A percentile compares a stretch with the other conserved stretches of the same genome.
Conservation (phyloP, 441 rosid species). For the Euphorbia corollata region DNA sequence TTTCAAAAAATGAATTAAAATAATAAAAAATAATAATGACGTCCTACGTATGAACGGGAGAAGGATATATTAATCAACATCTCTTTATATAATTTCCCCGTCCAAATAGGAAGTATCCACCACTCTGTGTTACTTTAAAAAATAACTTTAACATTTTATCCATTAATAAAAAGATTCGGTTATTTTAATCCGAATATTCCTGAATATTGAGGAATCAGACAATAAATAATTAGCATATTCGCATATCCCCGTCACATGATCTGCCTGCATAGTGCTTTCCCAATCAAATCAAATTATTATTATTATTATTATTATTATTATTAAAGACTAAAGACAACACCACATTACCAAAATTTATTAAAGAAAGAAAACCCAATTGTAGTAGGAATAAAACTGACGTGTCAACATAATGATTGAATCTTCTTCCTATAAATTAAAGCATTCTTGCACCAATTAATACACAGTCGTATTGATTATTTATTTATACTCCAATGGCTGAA, state of each 20-base stretch:
- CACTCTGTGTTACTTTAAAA: too few species aligned
- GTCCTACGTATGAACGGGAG: too few species aligned
- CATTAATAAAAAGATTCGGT: too few species aligned
- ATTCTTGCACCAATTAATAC: not conserved
- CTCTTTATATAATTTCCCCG: too few species aligned
- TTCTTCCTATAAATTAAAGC: not conserved
- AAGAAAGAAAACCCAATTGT: not conserved
- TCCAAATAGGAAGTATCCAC: too few species aligned
- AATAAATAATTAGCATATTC: not conserved
- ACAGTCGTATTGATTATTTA: not conserved
- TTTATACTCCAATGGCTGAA: not conserved
- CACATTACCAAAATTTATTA: too few species aligned
- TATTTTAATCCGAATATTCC: not conserved
- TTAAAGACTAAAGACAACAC: not conserved
- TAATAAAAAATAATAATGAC: too few species aligned
- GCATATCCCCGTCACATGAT: not conserved
- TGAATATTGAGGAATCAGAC: not conserved
- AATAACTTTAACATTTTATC: too few species aligned
- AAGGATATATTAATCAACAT: too few species aligned
- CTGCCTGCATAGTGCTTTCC: not conserved
- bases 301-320: not conserved
- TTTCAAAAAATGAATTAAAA: too few species aligned
- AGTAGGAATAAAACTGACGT: not conserved
- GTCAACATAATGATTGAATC: not conserved
- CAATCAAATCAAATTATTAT: not conserved